Evolutionary conservation across 139 green algal species (phyloP).

Genomic region (Closterium sp.): DNA sequence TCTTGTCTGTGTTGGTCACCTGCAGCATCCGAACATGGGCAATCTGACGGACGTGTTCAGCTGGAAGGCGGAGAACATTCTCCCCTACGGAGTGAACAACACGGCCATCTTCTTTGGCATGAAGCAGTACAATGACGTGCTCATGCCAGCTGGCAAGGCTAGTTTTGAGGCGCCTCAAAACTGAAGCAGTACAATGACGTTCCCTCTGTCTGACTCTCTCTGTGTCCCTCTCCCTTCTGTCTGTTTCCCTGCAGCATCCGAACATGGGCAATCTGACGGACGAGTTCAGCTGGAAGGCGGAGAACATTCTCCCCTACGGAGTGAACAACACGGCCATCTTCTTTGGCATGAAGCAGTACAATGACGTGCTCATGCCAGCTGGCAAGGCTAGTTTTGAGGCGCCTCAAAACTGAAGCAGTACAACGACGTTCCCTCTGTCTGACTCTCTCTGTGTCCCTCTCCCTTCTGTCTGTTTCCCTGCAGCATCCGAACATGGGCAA

Average conservation of each 20-base stretch:
- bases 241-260: constrained; percentile 15
- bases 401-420: too few relatives aligned
- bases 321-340: constrained; percentile 31
- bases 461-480: not conserved
- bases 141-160: too few relatives aligned
- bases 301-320: constrained; percentile 11
- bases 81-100: constrained; percentile 33
- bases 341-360: too few relatives aligned
- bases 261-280: constrained; percentile 25
- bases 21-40: constrained; percentile 23
- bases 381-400: too few relatives aligned
- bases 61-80: constrained; percentile 11
- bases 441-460: too few relatives aligned
- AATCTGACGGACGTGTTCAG: constrained; percentile 34
- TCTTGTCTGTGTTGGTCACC: too few relatives aligned
- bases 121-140: too few relatives aligned
- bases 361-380: too few relatives aligned
- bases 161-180: too few relatives aligned
- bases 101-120: constrained; percentile 19
- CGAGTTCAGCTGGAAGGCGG: constrained; percentile 13
- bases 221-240: not conserved
- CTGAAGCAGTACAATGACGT: too few relatives aligned
- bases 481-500: constrained; percentile 33
- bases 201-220: too few relatives aligned
- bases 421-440: too few relatives aligned